phyloP scores from a whole-genome alignment of 768 basidiomycete genomes.

The Hysterangium stoloniferum region DNA sequence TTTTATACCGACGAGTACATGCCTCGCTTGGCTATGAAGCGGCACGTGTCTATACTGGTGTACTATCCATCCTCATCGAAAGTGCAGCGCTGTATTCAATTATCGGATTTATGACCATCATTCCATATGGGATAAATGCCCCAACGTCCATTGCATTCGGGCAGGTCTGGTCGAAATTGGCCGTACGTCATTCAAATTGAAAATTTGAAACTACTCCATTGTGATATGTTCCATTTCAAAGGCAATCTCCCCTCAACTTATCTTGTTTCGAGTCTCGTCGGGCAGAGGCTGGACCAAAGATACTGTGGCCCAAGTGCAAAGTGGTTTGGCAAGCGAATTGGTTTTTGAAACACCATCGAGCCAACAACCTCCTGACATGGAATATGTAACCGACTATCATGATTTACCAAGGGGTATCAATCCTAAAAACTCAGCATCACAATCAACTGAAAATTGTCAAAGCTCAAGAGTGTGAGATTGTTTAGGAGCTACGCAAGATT shows the following conservation, averaged over 20 bases:
- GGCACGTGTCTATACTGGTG: not conserved
- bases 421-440: no score
- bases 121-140: not conserved
- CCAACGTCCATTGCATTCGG: slow-evolving; percentile 26
- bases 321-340: no score
- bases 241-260: slow-evolving; percentile 28
- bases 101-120: slow-evolving; percentile 13
- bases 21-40: not conserved
- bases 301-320: no score
- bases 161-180: slow-evolving; percentile 35
- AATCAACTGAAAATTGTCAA: no score
- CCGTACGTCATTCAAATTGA: slow-evolving; percentile 29
- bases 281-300: slow-evolving; percentile 18
- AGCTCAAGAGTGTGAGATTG: no score
- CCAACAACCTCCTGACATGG: no score
- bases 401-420: no score
- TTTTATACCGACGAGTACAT: not conserved
- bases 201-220: not conserved
- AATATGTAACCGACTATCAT: no score
- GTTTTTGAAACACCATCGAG: no score
- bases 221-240: slow-evolving; percentile 10
- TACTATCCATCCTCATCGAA: not conserved
- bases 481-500: no score
- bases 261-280: slow-evolving; percentile 29
- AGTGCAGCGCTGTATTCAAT: slow-evolving; percentile 20